phyloP scores from a whole-genome alignment of 1,139 yeast species.

The Lodderomyces orthopsilosis region DNA sequence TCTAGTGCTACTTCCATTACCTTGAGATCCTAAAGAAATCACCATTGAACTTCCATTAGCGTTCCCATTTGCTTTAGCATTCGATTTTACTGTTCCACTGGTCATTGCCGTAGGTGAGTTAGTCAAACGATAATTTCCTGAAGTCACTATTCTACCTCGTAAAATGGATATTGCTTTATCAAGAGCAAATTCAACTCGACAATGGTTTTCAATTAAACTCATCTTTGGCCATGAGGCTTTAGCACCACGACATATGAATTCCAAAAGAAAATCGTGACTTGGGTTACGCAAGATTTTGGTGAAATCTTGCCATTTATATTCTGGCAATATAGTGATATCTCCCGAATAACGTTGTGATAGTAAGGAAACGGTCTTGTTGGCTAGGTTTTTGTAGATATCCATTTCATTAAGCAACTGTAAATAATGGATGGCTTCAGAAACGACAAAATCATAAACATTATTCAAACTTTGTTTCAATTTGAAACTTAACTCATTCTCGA shows the following conservation, averaged over 20 bases:
- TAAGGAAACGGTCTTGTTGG: conserved; percentile 71
- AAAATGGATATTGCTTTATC: conserved; percentile 72
- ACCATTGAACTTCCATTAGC: background rate
- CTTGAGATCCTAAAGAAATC: background rate
- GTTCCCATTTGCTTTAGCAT: background rate
- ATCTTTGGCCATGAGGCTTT: conserved; percentile 92
- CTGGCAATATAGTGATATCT: conserved; percentile 88
- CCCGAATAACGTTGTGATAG: conserved; percentile 88
- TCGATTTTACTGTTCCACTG: conserved; percentile 3
- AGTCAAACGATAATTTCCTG: conserved; percentile 20
- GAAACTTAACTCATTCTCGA: conserved; percentile 60
- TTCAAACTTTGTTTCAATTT: conserved; percentile 53
- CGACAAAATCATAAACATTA: conserved; percentile 55
- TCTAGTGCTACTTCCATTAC: background rate
- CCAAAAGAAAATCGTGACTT: conserved; percentile 65
- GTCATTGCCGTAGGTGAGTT: conserved; percentile 7
- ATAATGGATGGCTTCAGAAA: conserved; percentile 76
- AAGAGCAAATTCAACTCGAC: conserved; percentile 83
- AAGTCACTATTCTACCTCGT: conserved; percentile 61
- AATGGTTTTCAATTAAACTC: conserved; percentile 79
- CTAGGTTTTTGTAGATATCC: conserved; percentile 70
- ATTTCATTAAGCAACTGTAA: conserved; percentile 69
- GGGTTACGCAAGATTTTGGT: conserved; percentile 74
- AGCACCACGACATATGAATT: conserved; percentile 79
- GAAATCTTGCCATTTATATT: conserved; percentile 57